Conservation (phyloP, 2,329 filamentous ascomycete genomes). For the Exophiala phaeomuriformis region DNA sequence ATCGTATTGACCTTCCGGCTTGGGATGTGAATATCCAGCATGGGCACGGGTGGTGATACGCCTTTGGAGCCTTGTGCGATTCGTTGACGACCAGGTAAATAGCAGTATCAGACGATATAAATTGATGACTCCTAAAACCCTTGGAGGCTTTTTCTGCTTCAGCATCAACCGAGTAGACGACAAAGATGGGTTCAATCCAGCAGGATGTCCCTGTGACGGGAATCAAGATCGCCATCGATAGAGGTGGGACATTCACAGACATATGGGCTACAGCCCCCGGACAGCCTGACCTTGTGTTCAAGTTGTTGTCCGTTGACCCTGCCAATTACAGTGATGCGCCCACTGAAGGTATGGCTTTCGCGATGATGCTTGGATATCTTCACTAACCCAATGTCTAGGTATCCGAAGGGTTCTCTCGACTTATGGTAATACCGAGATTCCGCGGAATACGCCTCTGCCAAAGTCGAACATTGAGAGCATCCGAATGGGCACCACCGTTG, state of each 20-base stretch:
- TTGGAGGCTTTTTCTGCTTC: too few species aligned
- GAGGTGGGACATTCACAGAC: slow-evolving; percentile 39
- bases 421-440: slow-evolving; percentile 32
- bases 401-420: slow-evolving; percentile 57
- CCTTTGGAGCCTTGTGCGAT: too few species aligned
- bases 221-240: slow-evolving; percentile 27
- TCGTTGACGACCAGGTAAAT: too few species aligned
- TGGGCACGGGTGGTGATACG: too few species aligned
- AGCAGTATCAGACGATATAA: too few species aligned
- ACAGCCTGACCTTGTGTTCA: slow-evolving; percentile 34
- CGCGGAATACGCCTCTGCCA: slow-evolving; percentile 24
- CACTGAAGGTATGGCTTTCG: slow-evolving; percentile 58
- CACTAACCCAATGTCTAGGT: too few species aligned
- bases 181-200: not conserved
- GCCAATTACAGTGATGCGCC: slow-evolving; percentile 46
- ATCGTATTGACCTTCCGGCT: too few species aligned
- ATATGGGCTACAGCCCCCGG: slow-evolving; percentile 35
- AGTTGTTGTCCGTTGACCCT: slow-evolving; percentile 37
- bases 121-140: too few species aligned
- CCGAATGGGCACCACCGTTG: slow-evolving; percentile 78
- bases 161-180: not conserved
- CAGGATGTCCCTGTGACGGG: too few species aligned
- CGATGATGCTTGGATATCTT: too few species aligned
- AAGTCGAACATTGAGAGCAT: not conserved
- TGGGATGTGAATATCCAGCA: too few species aligned